phyloP scores from a whole-genome alignment of 2,329 filamentous ascomycete species.

The Rosellinia necatrix region DNA sequence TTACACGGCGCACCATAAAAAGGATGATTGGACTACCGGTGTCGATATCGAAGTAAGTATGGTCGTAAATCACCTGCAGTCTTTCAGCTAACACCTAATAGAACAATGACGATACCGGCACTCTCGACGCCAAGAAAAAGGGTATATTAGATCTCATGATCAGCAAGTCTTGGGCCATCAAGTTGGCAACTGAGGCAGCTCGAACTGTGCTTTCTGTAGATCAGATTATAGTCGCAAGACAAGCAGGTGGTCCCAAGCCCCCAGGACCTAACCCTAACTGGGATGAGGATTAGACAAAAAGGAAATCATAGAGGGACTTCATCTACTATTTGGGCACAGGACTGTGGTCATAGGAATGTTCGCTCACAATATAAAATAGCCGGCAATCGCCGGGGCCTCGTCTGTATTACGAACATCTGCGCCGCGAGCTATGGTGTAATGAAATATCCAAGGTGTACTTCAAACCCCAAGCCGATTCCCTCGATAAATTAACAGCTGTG shows the following conservation, averaged over 20 bases:
- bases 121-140: conserved; percentile 81
- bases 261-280: conserved; percentile 87
- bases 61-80: not conserved
- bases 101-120: conserved; percentile 55
- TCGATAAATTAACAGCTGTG: not conserved
- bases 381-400: not conserved
- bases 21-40: conserved; percentile 85
- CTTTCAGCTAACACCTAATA: conserved; percentile 14
- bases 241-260: conserved; percentile 96
- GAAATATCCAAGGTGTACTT: not conserved
- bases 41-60: conserved; percentile 81
- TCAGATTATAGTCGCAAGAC: conserved; percentile 97
- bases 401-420: not conserved
- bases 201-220: conserved; percentile 94
- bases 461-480: not conserved
- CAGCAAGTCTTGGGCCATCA: conserved; percentile 95
- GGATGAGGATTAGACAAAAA: conserved; percentile 60
- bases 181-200: conserved; percentile 91
- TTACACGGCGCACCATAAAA: conserved; percentile 91
- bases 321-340: conserved; percentile 9
- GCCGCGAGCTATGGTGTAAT: not conserved
- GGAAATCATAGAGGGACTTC: conserved; percentile 16
- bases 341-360: conserved; percentile 23
- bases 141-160: conserved; percentile 92
- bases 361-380: conserved; percentile 23